Base-by-base conservation (phyloP, 306 rosid species). In the Lotus japonicus region DNA sequence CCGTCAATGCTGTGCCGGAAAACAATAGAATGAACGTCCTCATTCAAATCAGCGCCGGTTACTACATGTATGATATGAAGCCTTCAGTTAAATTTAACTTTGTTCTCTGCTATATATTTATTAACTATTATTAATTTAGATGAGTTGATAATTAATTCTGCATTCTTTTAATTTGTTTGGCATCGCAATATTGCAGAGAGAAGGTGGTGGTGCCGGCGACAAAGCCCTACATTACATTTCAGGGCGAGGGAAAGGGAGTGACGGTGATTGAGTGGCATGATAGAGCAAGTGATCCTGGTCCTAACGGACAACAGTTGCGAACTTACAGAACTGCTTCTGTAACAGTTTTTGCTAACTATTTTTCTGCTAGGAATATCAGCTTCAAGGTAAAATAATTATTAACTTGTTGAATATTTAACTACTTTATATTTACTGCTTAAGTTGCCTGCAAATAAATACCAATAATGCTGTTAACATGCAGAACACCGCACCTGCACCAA, bases 261-360 rank as follows among this genome's bases (percentile, higher is more conserved):
- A 92, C 96, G n/a, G 85, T 87, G 64, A 86, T 92, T 18, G 96
- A 89, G 36, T 92, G 96, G 98, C 98, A 92, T 66, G 96, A 89
- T 74, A 15, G 98, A 16, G 98, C 96, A 3, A 72, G 88, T 44
- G 96, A 92, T 79, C 98, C 83, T 3, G 98, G 87, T 42, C 83
- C 92, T 64, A 92, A 82, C 8, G 98, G 98, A 4, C 96, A 92
- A 39, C 92, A 89, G 43, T 64, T 92, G 2, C 88, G 92, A 38
- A 92, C 98, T 80, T 89, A 89, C 80, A 83, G 89, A 84, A 89
- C 96, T 0, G 92, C 98, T 70, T 92, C 98, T 6, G 95, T 92
- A 1, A 78, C 92, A 19, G 98, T 89, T 19, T 83, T 87, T 7
- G 95, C 92, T 15, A 81, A 18, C 63, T 83, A 84, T 75, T 92